Conservation (phyloP, 331 rosid species). For the Saraca asoca region DNA sequence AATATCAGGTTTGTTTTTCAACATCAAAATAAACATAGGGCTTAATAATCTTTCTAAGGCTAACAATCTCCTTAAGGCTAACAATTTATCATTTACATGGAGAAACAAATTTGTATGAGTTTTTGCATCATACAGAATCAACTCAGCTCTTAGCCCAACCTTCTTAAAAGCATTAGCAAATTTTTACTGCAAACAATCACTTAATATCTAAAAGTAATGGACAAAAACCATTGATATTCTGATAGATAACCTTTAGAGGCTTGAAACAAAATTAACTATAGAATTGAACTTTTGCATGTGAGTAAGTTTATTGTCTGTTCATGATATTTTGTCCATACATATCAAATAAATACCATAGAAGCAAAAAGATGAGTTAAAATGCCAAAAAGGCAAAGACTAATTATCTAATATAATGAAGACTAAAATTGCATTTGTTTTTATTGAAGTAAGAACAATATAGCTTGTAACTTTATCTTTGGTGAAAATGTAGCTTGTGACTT, state of each 20-base stretch:
- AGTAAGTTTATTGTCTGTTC: slow-evolving; percentile 12
- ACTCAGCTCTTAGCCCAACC: slow-evolving; percentile 67
- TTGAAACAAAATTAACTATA: slow-evolving; percentile 24
- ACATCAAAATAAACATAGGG: no score
- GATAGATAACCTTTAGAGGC: slow-evolving; percentile 5
- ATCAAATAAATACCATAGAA: slow-evolving; percentile 5
- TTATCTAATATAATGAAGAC: background rate
- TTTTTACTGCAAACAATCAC: slow-evolving; percentile 57
- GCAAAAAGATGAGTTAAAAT: slow-evolving; percentile 24
- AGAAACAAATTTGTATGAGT: slow-evolving; percentile 95
- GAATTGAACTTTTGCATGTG: slow-evolving; percentile 1
- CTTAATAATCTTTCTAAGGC: no score
- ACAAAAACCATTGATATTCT: background rate
- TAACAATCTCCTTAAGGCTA: no score
- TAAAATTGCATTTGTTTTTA: background rate
- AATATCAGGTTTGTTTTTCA: no score
- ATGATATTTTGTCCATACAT: background rate
- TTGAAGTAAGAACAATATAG: slow-evolving; percentile 15
- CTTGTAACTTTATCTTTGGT: no score
- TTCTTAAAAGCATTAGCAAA: slow-evolving; percentile 60
- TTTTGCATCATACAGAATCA: slow-evolving; percentile 77
- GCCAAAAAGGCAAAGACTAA: no score
- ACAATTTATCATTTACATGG: slow-evolving; percentile 68
- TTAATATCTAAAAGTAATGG: slow-evolving; percentile 16
- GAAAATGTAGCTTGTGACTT: no score